Conservation (phyloP, 2,329 filamentous ascomycete genomes). For the Trichoderma simmonsii region DNA sequence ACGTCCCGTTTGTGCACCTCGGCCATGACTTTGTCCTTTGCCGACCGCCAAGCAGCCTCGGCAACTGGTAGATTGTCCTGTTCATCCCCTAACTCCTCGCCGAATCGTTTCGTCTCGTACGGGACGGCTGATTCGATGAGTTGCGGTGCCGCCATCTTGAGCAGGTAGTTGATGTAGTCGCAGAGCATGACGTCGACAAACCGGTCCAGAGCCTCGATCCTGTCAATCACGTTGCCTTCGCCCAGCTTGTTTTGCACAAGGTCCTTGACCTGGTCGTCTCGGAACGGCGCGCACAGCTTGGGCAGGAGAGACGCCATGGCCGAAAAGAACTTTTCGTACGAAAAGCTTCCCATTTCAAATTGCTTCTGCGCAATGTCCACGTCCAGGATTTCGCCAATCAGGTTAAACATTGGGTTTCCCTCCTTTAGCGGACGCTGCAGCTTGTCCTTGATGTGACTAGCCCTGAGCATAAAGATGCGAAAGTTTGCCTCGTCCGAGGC, state of each 20-base stretch:
- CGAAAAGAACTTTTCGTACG: slow-evolving; percentile 75
- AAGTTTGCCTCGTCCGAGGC: slow-evolving; percentile 63
- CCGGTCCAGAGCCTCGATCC: slow-evolving; percentile 69
- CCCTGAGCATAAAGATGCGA: slow-evolving; percentile 66
- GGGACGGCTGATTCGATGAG: slow-evolving; percentile 67
- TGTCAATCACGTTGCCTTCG: slow-evolving; percentile 66
- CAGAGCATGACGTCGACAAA: slow-evolving; percentile 76
- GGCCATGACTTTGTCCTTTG: slow-evolving; percentile 60
- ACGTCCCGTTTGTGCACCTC: slow-evolving; percentile 68
- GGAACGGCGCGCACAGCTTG: slow-evolving; percentile 74
- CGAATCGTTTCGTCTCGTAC: slow-evolving; percentile 73
- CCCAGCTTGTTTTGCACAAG: slow-evolving; percentile 60
- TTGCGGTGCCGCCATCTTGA: slow-evolving; percentile 67
- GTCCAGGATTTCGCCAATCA: slow-evolving; percentile 74
- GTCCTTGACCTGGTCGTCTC: slow-evolving; percentile 72
- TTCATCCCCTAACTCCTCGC: slow-evolving; percentile 58
- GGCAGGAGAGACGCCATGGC: slow-evolving; percentile 74
- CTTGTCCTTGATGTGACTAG: slow-evolving; percentile 67
- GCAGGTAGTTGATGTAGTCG: slow-evolving; percentile 78
- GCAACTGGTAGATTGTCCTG: slow-evolving; percentile 56
- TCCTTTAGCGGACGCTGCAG: slow-evolving; percentile 68
- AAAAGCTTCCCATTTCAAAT: slow-evolving; percentile 69
- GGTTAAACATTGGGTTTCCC: slow-evolving; percentile 68
- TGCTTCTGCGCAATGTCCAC: slow-evolving; percentile 67
- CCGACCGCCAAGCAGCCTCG: slow-evolving; percentile 62